phyloP scores from a whole-genome alignment of 2,329 filamentous ascomycete genomes.

The Ceratocystis alfenasii region DNA sequence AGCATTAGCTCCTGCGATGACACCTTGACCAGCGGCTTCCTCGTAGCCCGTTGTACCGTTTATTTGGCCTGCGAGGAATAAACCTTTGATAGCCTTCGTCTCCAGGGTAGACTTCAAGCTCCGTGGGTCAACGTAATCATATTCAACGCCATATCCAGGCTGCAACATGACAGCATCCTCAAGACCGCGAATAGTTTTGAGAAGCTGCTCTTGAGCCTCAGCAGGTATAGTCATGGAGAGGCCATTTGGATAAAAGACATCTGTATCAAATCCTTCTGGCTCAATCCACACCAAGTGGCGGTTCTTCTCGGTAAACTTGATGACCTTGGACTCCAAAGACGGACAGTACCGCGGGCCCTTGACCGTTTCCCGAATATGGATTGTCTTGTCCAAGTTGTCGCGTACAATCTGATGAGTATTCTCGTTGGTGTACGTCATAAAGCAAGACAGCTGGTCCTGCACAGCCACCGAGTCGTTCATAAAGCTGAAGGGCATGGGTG shows the following conservation, averaged over 20 bases:
- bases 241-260: slow-evolving; percentile 90
- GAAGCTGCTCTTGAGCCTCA: slow-evolving; percentile 69
- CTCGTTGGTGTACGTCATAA: slow-evolving; percentile 77
- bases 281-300: slow-evolving; percentile 92
- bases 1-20: slow-evolving; percentile 88
- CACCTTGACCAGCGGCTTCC: slow-evolving; percentile 86
- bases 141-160: slow-evolving; percentile 92
- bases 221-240: slow-evolving; percentile 93
- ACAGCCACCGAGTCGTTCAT: slow-evolving; percentile 69
- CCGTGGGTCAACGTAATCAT: slow-evolving; percentile 94
- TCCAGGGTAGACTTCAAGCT: slow-evolving; percentile 80
- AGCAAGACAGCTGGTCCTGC: slow-evolving; percentile 70
- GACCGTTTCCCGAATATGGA: slow-evolving; percentile 91
- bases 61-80: slow-evolving; percentile 92
- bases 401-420: slow-evolving; percentile 72
- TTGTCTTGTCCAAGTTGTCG: slow-evolving; percentile 83
- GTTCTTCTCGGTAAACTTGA: slow-evolving; percentile 70
- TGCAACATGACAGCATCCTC: slow-evolving; percentile 88
- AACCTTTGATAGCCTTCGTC: slow-evolving; percentile 77
- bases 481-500: slow-evolving; percentile 83
- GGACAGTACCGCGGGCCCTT: slow-evolving; percentile 92
- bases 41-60: slow-evolving; percentile 98
- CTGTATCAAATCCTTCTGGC: slow-evolving; percentile 82
- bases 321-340: slow-evolving; percentile 85
- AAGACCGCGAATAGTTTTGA: slow-evolving; percentile 78